Percentiles rank a stretch among this genome's conserved stretches.
Evolutionary conservation across 2,329 filamentous ascomycete genomes (phyloP).

Genomic region (Xylaria sp.): DNA sequence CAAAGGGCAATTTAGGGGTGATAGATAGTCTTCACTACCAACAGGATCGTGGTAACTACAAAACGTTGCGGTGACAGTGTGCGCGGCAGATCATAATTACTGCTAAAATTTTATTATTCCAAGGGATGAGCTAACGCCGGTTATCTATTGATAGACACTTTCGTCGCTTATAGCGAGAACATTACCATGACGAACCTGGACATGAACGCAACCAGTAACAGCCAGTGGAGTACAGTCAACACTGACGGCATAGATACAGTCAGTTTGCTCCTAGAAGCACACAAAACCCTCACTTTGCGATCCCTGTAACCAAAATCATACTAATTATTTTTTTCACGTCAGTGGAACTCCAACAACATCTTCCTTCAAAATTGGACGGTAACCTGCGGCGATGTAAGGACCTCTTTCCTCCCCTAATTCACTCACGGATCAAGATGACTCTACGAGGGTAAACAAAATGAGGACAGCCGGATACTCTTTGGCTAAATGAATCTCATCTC

Average conservation of each 20-base stretch:
- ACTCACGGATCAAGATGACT: not conserved
- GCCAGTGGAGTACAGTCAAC: slow-evolving; percentile 59
- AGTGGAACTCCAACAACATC: slow-evolving; percentile 61
- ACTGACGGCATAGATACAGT: slow-evolving; percentile 61
- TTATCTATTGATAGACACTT: slow-evolving; percentile 41
- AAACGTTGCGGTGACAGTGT: not conserved
- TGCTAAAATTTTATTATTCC: not conserved
- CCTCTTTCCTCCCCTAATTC: not conserved
- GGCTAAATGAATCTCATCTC: not conserved
- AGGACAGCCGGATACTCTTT: not conserved
- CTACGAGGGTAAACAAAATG: not conserved
- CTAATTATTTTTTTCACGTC: not conserved
- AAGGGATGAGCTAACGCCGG: slow-evolving; percentile 2
- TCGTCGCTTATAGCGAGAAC: slow-evolving; percentile 59
- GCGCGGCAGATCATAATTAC: not conserved
- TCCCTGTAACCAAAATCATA: not conserved
- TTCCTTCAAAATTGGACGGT: slow-evolving; percentile 60
- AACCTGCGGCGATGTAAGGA: slow-evolving; percentile 53
- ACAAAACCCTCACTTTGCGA: not conserved
- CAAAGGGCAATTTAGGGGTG: no score
- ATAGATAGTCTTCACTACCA: not conserved
- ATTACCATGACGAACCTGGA: slow-evolving; percentile 65
- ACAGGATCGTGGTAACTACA: not conserved
- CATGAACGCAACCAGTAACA: slow-evolving; percentile 60
- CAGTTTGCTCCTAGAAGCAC: not conserved